Conservation (phyloP, 768 basidiomycete genomes). For the Daedaleopsis sinensis region DNA sequence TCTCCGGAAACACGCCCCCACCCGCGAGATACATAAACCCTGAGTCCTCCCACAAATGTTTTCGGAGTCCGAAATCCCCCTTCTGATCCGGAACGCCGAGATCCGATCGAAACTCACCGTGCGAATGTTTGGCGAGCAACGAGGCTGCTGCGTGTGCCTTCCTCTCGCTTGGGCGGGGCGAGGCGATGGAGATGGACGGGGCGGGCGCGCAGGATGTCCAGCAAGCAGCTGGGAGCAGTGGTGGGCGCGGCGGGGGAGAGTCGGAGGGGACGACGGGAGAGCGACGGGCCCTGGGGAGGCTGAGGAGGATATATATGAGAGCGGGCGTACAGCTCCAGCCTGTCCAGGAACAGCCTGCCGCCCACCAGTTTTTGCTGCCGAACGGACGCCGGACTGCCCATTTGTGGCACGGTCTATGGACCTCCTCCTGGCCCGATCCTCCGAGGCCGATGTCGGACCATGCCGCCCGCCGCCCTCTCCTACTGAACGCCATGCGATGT, state of each 20-base stretch:
- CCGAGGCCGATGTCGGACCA: background rate
- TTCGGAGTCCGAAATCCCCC: conserved; percentile 8
- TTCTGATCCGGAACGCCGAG: conserved; percentile 19
- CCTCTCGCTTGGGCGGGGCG: conserved; percentile 5
- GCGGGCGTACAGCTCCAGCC: background rate
- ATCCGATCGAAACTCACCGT: conserved; percentile 6
- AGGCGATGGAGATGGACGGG: background rate
- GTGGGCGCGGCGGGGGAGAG: background rate
- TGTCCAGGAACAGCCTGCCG: background rate
- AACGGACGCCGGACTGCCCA: background rate
- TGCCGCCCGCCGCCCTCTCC: background rate
- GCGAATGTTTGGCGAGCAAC: background rate
- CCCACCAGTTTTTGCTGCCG: no score
- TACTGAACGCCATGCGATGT: background rate
- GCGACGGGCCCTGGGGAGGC: background rate
- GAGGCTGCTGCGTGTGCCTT: conserved; percentile 11
- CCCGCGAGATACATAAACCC: background rate
- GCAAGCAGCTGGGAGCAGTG: background rate
- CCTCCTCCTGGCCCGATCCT: background rate
- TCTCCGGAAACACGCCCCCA: no score
- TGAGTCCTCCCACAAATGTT: background rate
- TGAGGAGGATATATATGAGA: background rate
- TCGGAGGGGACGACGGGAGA: background rate
- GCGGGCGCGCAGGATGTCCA: background rate
- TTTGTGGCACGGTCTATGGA: background rate